A percentile compares a stretch with the other conserved stretches of the same genome.
phyloP scores from a whole-genome alignment of 2,329 filamentous ascomycete species.

The Huntiella bhutanensis region DNA sequence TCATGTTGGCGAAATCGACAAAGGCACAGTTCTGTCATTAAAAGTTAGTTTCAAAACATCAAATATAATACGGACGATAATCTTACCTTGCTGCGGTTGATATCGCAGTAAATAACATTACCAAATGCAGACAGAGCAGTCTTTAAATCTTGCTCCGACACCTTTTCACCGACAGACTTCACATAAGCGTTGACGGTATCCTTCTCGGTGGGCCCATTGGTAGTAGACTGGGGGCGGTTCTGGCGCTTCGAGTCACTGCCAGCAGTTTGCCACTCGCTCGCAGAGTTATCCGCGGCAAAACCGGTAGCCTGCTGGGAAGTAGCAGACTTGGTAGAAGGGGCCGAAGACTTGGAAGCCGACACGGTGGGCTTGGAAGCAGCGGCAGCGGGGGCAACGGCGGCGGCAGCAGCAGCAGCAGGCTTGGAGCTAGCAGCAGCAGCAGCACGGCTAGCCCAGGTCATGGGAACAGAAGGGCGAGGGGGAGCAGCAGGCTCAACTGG shows the following conservation, averaged over 20 bases:
- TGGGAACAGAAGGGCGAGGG: conserved; percentile 36
- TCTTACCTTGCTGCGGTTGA: conserved; percentile 65
- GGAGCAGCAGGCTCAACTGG: conserved; percentile 30
- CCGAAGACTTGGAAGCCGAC: conserved; percentile 28
- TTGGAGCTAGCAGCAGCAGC: conserved; percentile 35
- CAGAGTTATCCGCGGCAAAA: conserved; percentile 21
- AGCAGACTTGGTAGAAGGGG: conserved; percentile 13
- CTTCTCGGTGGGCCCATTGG: conserved; percentile 42
- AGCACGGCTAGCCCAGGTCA: conserved; percentile 56
- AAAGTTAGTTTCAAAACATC: conserved; percentile 1
- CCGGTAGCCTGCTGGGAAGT: conserved; percentile 11
- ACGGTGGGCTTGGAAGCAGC: conserved; percentile 36
- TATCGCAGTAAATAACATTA: conserved; percentile 52
- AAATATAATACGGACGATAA: not conserved
- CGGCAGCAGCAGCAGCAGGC: conserved; percentile 17
- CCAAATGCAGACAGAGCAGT: conserved; percentile 53
- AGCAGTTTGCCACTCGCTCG: conserved; percentile 73
- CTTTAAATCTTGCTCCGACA: conserved; percentile 55
- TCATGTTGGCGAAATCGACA: conserved; percentile 69
- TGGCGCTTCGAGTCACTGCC: conserved; percentile 71
- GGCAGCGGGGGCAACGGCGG: conserved; percentile 30
- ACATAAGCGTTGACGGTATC: conserved; percentile 74
- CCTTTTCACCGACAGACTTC: conserved; percentile 84
- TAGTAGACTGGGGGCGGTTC: conserved; percentile 49
- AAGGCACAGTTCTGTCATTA: conserved; percentile 73